These are phyloP conservation scores for Colletotrichum gigasporum DNA, from an alignment of 2,329 filamentous ascomycete species.

Conservation along the genomic window DNA sequence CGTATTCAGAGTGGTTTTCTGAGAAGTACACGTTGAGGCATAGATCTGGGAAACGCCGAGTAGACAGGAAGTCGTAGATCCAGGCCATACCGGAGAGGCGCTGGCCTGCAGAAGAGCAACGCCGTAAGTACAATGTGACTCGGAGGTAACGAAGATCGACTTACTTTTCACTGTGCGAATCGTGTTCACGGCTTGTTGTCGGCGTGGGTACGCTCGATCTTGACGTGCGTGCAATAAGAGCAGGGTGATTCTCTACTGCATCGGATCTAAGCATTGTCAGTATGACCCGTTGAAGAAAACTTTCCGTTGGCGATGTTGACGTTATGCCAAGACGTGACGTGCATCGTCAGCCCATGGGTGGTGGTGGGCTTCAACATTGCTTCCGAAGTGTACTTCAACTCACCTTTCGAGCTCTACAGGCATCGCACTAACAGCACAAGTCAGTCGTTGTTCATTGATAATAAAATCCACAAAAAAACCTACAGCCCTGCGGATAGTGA, in stretches of 20 bases:
- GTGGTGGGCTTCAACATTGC: background rate
- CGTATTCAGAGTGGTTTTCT: conserved; percentile 41
- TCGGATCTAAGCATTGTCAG: conserved; percentile 39
- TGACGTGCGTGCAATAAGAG: conserved; percentile 46
- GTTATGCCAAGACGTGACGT: background rate
- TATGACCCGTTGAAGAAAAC: background rate
- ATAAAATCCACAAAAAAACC: background rate
- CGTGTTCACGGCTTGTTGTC: conserved; percentile 36
- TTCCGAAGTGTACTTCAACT: conserved; percentile 17
- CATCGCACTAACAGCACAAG: conserved; percentile 39
- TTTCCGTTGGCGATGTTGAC: background rate
- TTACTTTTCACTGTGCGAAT: conserved; percentile 19
- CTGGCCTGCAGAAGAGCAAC: background rate
- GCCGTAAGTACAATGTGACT: background rate
- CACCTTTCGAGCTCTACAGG: conserved; percentile 45
- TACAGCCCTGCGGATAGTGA: conserved; percentile 29
- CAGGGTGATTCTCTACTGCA: conserved; percentile 49
- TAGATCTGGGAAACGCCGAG: conserved; percentile 42
- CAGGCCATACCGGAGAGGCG: conserved; percentile 33
- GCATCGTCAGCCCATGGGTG: background rate
- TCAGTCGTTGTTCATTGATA: background rate
- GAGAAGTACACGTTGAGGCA: conserved; percentile 46
- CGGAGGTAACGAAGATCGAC: background rate
- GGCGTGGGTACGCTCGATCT: conserved; percentile 47
- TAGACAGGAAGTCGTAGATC: conserved; percentile 41